These are phyloP conservation scores for Dactylellina cionopaga DNA, from an alignment of 2,329 filamentous ascomycete species.

Conservation along the genomic window DNA sequence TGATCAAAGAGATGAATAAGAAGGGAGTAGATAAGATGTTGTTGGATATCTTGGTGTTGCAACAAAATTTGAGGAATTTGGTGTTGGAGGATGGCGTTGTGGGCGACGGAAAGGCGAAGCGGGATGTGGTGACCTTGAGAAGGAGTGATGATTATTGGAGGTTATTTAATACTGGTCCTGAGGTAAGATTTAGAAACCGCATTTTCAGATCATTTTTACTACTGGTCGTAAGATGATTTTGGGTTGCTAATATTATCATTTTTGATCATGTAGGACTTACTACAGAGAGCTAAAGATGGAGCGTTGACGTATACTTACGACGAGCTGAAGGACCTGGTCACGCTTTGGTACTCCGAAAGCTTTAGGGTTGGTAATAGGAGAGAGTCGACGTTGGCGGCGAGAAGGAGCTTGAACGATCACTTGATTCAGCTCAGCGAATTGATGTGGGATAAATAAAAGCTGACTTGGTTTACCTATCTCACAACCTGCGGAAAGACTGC, in stretches of 20 bases:
- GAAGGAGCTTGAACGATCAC: slow-evolving; percentile 76
- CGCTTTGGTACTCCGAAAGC: slow-evolving; percentile 75
- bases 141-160: slow-evolving; percentile 42
- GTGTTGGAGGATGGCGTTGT: slow-evolving; percentile 68
- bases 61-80: slow-evolving; percentile 96
- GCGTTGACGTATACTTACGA: slow-evolving; percentile 69
- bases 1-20: slow-evolving; percentile 82
- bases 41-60: slow-evolving; percentile 91
- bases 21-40: slow-evolving; percentile 87
- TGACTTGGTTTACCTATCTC: neutral
- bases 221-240: slow-evolving; percentile 35
- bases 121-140: slow-evolving; percentile 38
- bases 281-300: slow-evolving; percentile 56
- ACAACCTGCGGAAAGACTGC: neutral
- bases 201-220: slow-evolving; percentile 39
- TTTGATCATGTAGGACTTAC: slow-evolving; percentile 46
- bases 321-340: slow-evolving; percentile 73
- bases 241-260: neutral
- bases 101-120: slow-evolving; percentile 54
- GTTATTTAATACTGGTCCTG: slow-evolving; percentile 38
- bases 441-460: slow-evolving; percentile 70
- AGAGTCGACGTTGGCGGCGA: slow-evolving; percentile 74
- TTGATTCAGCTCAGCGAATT: slow-evolving; percentile 75
- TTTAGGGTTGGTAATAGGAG: slow-evolving; percentile 69
- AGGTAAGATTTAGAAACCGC: slow-evolving; percentile 27